Percentiles rank a stretch among this genome's conserved stretches.
phyloP scores from a whole-genome alignment of 164 flowering plant genomes.

The Kingdonia uniflora region DNA sequence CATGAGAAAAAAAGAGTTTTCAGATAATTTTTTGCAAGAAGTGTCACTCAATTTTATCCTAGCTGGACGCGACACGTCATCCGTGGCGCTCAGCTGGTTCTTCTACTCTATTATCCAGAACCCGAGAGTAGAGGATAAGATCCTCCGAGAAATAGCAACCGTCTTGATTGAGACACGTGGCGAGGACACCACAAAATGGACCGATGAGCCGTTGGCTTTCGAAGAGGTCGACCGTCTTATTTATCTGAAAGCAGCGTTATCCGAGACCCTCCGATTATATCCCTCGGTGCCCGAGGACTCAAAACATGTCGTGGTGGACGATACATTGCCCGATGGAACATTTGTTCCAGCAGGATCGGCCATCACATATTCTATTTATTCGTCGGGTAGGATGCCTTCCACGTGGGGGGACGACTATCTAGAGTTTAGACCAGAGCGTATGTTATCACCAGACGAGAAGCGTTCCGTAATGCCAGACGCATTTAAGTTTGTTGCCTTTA shows the following conservation, averaged over 20 bases:
- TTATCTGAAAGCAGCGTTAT: conserved; percentile 51
- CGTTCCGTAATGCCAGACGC: conserved; percentile 27
- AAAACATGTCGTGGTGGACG: conserved; percentile 46
- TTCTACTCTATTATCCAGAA: conserved; percentile 22
- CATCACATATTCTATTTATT: conserved; percentile 55
- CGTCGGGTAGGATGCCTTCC: conserved; percentile 43
- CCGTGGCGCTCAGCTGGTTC: conserved; percentile 36
- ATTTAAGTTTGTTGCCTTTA: conserved; percentile 64
- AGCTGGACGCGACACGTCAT: conserved; percentile 44
- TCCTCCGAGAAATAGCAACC: conserved; percentile 38
- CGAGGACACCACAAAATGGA: conserved; percentile 31
- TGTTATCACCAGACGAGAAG: conserved; percentile 35
- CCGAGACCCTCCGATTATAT: conserved; percentile 53
- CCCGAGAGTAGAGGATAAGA: conserved; percentile 25
- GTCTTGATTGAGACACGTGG: conserved; percentile 50
- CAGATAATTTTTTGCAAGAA: conserved; percentile 28
- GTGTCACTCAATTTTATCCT: conserved; percentile 43
- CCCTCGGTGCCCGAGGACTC: conserved; percentile 71
- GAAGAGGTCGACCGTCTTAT: conserved; percentile 55
- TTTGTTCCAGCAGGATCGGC: conserved; percentile 58
- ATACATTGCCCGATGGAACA: conserved; percentile 47
- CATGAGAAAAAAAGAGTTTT: conserved; percentile 31
- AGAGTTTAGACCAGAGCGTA: conserved; percentile 54
- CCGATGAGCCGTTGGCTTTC: conserved; percentile 41
- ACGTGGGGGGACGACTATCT: conserved; percentile 55